These are phyloP conservation scores for Metarhizium sp. DNA, from an alignment of 2,329 filamentous ascomycete species.

Conservation along the genomic window DNA sequence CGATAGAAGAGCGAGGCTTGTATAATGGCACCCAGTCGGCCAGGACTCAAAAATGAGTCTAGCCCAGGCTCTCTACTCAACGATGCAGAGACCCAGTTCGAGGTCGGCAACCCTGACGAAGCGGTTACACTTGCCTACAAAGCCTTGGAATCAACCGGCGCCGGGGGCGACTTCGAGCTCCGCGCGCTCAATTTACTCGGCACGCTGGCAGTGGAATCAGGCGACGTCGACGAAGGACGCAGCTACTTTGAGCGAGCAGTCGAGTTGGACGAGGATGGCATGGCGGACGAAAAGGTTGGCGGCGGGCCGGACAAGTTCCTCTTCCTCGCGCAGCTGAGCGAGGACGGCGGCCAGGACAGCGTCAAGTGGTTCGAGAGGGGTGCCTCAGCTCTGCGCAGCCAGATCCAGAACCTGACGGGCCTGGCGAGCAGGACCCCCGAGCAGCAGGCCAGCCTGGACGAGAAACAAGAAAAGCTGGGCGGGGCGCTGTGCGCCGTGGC, in stretches of 20 bases:
- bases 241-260: conserved; percentile 65
- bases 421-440: conserved; percentile 26
- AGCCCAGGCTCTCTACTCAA: conserved; percentile 21
- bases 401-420: conserved; percentile 56
- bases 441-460: conserved; percentile 41
- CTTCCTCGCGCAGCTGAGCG: conserved; percentile 84
- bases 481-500: conserved; percentile 89
- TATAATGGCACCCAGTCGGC: conserved; percentile 32
- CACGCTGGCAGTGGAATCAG: conserved; percentile 73
- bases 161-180: conserved; percentile 42
- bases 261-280: conserved; percentile 66
- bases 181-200: conserved; percentile 67
- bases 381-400: conserved; percentile 59
- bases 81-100: conserved; percentile 32
- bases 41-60: conserved; percentile 24
- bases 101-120: conserved; percentile 31
- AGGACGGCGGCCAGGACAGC: conserved; percentile 57
- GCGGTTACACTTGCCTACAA: conserved; percentile 30
- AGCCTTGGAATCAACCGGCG: conserved; percentile 33
- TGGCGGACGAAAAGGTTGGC: conserved; percentile 58
- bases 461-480: conserved; percentile 71
- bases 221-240: conserved; percentile 68
- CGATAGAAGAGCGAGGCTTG: not conserved
- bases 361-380: conserved; percentile 62
- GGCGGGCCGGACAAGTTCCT: conserved; percentile 91